Base-by-base conservation (phyloP, 768 basidiomycete species). In the Gymnopilus dilepis region DNA sequence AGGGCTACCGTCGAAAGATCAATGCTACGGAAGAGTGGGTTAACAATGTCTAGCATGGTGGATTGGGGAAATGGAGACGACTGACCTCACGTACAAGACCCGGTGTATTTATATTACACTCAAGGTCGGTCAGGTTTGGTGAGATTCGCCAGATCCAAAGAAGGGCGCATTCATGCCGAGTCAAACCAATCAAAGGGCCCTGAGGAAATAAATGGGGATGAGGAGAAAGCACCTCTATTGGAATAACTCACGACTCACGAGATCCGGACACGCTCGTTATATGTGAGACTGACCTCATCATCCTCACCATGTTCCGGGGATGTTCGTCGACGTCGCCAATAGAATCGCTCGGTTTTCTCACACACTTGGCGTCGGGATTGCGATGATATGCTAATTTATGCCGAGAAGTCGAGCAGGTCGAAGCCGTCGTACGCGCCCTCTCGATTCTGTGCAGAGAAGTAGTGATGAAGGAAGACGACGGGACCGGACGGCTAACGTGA, bases 31-130 rank as follows among this genome's bases (percentile, higher is more conserved):
- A 65, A 61, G 21, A 71, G 31, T 19, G 64, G 59, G 26, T 64
- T 66, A 38, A 76, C 60, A 33, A 72, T 26, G 61, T 58, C 61
- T 48, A 72, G 58, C 76, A 78, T 78, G 52, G 22, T 47, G 50
- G 30, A 57, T 21, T 50, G 37, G 56, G 55, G 30, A 55, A 48
- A 41, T 50, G 61, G 42, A 50, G 58, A 43, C 45, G 34, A 51
- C 47, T 30, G 28, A 50, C 47, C 47, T 50, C 7, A 28, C 47
- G 28, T 9, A 3, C 47, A 50, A 50, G 47, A 50, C 17, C 40
- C 41, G 59, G 43, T 43, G 43, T 60, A 60, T 69, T 67, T 67
- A 68, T 67, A 63, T 63, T 43, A 33, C 48, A 15, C 56, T 21
- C 19, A 45, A 12, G 41, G 34, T 22, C 42, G 24, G 24, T 40